Evolutionary conservation across 208 protist species (phyloP).

Genomic region (Crithidia bombi): DNA sequence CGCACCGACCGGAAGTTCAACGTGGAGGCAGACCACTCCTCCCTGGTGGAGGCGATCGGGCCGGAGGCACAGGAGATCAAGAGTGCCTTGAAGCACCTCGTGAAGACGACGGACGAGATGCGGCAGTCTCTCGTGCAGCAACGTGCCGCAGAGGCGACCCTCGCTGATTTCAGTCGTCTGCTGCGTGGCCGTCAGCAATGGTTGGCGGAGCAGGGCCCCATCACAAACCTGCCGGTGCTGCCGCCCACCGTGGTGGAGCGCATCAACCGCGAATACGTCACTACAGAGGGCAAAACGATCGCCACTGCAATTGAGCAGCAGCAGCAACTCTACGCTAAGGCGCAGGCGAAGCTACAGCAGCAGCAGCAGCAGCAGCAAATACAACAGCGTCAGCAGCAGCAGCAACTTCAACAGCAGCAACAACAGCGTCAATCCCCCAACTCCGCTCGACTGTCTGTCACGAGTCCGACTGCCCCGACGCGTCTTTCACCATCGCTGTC

Average conservation of each 20-base stretch:
- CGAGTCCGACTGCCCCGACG: background rate
- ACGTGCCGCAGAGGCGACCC: conserved; percentile 47
- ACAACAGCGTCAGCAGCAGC: conserved; percentile 3
- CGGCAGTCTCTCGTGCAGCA: conserved; percentile 40
- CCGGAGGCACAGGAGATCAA: conserved; percentile 43
- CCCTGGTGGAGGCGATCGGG: conserved; percentile 34
- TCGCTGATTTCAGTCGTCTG: conserved; percentile 73
- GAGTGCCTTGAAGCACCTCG: conserved; percentile 33
- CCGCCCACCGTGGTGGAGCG: conserved; percentile 39
- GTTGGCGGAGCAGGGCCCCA: conserved; percentile 38
- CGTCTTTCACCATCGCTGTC: conserved; percentile 7
- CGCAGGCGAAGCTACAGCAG: conserved; percentile 9
- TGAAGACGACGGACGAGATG: conserved; percentile 38
- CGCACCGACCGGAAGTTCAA: conserved; percentile 36
- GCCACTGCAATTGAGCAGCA: conserved; percentile 64
- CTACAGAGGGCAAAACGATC: conserved; percentile 71
- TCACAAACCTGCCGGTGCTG: conserved; percentile 36
- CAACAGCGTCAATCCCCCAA: background rate
- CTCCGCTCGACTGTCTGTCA: background rate
- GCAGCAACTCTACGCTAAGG: conserved; percentile 28
- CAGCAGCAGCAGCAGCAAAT: conserved; percentile 10
- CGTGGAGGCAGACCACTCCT: conserved; percentile 35
- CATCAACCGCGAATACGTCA: conserved; percentile 66
- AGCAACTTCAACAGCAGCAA: conserved; percentile 12
- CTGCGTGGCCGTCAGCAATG: conserved; percentile 57